Conservation (phyloP, 768 basidiomycete genomes). For the Suillus subluteus region DNA sequence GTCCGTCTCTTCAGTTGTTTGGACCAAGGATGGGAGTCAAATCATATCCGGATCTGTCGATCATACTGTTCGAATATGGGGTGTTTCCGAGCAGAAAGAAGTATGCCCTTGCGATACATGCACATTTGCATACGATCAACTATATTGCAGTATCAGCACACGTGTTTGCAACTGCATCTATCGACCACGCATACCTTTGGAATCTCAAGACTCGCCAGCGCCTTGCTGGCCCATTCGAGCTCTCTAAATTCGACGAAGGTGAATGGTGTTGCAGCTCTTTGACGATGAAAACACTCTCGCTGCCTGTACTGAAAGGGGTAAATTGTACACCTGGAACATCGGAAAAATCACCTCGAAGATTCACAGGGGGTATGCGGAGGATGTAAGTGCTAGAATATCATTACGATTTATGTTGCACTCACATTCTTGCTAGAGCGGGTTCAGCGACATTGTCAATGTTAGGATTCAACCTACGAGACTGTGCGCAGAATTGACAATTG, state of each 20-base stretch:
- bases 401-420: not conserved
- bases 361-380: not conserved
- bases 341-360: not conserved
- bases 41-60: conserved; percentile 5
- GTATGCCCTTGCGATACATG: not conserved
- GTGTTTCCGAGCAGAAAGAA: not conserved
- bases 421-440: not conserved
- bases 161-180: not conserved
- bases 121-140: not conserved
- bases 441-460: not conserved
- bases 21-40: not conserved
- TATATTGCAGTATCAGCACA: not conserved
- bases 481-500: not conserved
- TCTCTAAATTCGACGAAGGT: not conserved
- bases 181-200: not conserved
- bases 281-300: not conserved
- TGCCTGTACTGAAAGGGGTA: conserved; percentile 2
- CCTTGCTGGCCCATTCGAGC: not conserved
- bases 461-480: not conserved
- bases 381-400: not conserved
- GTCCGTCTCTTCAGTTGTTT: conserved; percentile 3
- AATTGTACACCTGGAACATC: conserved; percentile 5
- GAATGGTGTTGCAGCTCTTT: not conserved
- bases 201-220: not conserved
- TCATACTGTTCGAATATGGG: conserved; percentile 7